These are phyloP conservation scores for Nitzschia palea DNA, from an alignment of 108 stramenopile species.

Conservation along the genomic window DNA sequence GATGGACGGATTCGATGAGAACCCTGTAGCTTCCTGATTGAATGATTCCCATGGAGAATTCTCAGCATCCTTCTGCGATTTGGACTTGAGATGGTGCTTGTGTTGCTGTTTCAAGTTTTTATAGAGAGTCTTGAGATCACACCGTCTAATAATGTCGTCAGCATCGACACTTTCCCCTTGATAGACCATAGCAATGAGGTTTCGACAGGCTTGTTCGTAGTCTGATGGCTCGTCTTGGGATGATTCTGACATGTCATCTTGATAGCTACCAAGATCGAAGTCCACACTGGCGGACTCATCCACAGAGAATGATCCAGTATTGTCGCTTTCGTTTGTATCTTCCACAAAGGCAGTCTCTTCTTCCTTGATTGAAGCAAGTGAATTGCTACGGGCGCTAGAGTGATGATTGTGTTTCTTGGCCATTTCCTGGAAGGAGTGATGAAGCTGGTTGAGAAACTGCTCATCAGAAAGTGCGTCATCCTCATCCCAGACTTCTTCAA, in stretches of 20 bases:
- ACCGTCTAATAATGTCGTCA: slow-evolving; percentile 27
- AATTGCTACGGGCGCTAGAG: slow-evolving; percentile 4
- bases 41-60: neutral
- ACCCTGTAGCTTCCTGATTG: neutral
- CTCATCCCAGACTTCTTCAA: slow-evolving; percentile 9
- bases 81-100: neutral
- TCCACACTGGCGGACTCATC: slow-evolving; percentile 24
- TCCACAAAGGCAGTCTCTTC: neutral
- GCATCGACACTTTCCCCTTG: neutral
- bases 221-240: slow-evolving; percentile 16
- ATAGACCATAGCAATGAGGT: slow-evolving; percentile 15
- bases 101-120: slow-evolving; percentile 29
- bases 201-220: slow-evolving; percentile 24
- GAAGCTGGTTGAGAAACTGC: neutral
- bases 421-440: slow-evolving; percentile 1
- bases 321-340: neutral
- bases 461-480: slow-evolving; percentile 5
- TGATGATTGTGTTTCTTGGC: neutral
- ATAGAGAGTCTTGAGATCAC: slow-evolving; percentile 27
- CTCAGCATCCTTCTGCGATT: neutral
- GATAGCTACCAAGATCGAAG: slow-evolving; percentile 23
- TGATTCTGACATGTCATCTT: neutral
- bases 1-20: neutral
- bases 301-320: slow-evolving; percentile 7
- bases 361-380: slow-evolving; percentile 5